Evolutionary conservation across 2,329 filamentous ascomycete species (phyloP).

Genomic region (Aspergillus melleus): DNA sequence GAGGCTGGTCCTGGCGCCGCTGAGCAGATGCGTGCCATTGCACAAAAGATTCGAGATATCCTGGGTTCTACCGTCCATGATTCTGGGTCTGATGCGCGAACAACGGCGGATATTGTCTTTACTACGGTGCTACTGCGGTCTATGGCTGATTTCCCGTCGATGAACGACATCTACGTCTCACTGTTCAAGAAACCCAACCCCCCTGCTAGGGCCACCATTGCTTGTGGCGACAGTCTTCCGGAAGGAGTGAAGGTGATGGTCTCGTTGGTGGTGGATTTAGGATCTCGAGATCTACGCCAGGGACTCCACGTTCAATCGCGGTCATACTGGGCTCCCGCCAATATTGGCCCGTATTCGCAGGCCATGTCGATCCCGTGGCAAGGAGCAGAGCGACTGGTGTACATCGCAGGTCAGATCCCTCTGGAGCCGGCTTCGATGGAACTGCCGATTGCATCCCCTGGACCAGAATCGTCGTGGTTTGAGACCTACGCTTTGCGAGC

Average conservation of each 20-base stretch:
- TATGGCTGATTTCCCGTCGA: constrained; percentile 74
- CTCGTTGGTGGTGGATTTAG: constrained; percentile 50
- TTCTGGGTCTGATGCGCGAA: constrained; percentile 7
- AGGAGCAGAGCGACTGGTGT: constrained; percentile 49
- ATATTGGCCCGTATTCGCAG: constrained; percentile 96
- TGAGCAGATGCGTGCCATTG: constrained; percentile 40
- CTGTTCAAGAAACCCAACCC: constrained; percentile 79
- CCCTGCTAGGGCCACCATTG: constrained; percentile 79
- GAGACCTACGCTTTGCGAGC: constrained; percentile 59
- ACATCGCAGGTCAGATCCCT: constrained; percentile 88
- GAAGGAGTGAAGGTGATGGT: constrained; percentile 60
- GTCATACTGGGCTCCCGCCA: constrained; percentile 97
- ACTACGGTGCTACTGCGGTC: constrained; percentile 68
- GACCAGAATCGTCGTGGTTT: constrained; percentile 16
- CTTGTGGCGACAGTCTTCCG: constrained; percentile 69
- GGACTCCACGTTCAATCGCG: constrained; percentile 86
- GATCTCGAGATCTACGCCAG: constrained; percentile 33
- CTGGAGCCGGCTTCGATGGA: constrained; percentile 79
- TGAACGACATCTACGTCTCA: constrained; percentile 75
- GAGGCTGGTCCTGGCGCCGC: constrained; percentile 40
- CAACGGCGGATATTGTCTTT: constrained; percentile 45
- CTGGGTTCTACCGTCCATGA: constrained; percentile 10
- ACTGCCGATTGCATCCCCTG: constrained; percentile 29
- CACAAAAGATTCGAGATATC: constrained; percentile 26
- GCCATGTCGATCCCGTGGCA: constrained; percentile 56